Conservation (phyloP, 148 eudicot genomes). For the Polygonum maritimum region DNA sequence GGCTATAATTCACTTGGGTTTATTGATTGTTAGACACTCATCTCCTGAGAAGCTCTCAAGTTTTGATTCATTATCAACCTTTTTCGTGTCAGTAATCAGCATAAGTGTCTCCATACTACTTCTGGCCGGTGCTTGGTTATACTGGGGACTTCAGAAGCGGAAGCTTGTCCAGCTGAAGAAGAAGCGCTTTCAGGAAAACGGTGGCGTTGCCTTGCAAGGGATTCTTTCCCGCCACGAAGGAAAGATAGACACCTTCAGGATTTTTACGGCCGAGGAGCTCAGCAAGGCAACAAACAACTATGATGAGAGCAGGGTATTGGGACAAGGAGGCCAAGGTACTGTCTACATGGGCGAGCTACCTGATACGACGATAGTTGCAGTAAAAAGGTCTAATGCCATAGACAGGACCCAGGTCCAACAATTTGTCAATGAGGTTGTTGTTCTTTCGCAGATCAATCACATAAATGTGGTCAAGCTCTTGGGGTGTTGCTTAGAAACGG, state of each 20-base stretch:
- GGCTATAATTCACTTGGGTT: not conserved
- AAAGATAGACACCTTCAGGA: not conserved
- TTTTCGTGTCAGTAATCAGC: not conserved
- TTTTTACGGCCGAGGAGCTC: conserved; percentile 4
- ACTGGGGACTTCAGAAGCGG: not conserved
- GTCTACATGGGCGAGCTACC: conserved; percentile 4
- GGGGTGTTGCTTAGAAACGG: conserved; percentile 7
- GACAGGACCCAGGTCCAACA: conserved; percentile 11
- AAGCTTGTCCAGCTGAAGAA: not conserved
- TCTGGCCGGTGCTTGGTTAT: not conserved
- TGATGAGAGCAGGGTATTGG: not conserved
- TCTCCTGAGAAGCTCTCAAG: too few species aligned
- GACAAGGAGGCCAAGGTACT: conserved; percentile 10
- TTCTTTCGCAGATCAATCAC: conserved; percentile 1
- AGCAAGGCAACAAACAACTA: conserved; percentile 1
- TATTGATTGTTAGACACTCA: too few species aligned
- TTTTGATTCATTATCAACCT: not conserved
- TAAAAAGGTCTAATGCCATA: conserved; percentile 2
- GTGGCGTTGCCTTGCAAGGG: not conserved
- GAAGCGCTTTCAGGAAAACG: not conserved
- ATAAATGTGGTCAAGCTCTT: conserved; percentile 7
- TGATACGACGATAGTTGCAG: not conserved
- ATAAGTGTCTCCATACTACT: not conserved
- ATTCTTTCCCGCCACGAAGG: not conserved
- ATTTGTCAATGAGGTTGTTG: not conserved